phyloP scores from a whole-genome alignment of 2,329 filamentous ascomycete genomes.

The Pyrenophora teres region DNA sequence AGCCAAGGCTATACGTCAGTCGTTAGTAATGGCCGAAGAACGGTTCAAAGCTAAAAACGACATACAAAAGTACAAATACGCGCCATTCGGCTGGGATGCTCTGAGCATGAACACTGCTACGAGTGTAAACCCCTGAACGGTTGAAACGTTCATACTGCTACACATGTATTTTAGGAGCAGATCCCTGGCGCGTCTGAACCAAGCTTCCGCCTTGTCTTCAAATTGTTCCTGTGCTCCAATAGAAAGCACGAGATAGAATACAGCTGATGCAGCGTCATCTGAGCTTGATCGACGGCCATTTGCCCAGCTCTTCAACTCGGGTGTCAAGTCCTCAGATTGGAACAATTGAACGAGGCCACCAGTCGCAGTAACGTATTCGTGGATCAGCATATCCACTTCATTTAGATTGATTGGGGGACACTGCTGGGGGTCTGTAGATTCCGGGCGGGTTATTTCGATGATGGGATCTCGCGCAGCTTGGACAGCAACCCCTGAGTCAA shows the following conservation, averaged over 20 bases:
- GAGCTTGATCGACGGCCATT: slow-evolving; percentile 10
- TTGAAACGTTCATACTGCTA: slow-evolving; percentile 56
- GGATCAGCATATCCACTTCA: slow-evolving; percentile 50
- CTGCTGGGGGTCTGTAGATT: slow-evolving; percentile 26
- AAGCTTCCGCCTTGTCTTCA: slow-evolving; percentile 52
- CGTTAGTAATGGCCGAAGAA: not conserved
- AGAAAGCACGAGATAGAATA: slow-evolving; percentile 58
- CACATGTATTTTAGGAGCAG: slow-evolving; percentile 54
- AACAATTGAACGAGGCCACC: slow-evolving; percentile 57
- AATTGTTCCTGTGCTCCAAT: slow-evolving; percentile 54
- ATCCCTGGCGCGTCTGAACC: slow-evolving; percentile 54
- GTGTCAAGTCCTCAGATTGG: slow-evolving; percentile 44
- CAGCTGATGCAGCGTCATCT: slow-evolving; percentile 53
- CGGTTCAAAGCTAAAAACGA: not conserved
- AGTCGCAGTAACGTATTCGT: slow-evolving; percentile 53
- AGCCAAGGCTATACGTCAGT: slow-evolving; percentile 44
- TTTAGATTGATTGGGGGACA: slow-evolving; percentile 35
- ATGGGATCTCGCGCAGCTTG: slow-evolving; percentile 37
- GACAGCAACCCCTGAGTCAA: slow-evolving; percentile 28
- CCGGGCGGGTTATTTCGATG: slow-evolving; percentile 37
- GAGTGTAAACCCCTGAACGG: slow-evolving; percentile 58
- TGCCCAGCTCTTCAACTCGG: slow-evolving; percentile 37
- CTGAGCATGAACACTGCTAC: slow-evolving; percentile 60
- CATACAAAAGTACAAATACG: slow-evolving; percentile 57
- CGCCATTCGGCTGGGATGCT: slow-evolving; percentile 58